Percentiles rank a stretch among this genome's conserved stretches.
Conservation (phyloP, 2,329 filamentous ascomycete species). For the Didymella keratinophila region DNA sequence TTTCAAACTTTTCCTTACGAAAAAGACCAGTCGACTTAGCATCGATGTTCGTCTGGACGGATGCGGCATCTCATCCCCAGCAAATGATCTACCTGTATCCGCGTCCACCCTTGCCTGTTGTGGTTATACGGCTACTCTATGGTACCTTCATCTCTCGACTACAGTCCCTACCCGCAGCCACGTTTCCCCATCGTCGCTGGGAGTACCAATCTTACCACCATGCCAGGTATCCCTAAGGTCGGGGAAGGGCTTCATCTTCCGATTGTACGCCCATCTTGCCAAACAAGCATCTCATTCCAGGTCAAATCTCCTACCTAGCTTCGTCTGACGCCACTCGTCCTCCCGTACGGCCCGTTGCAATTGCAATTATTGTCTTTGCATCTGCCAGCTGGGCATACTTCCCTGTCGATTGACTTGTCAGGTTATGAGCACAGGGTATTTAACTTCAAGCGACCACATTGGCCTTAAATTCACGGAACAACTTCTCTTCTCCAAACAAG, state of each 20-base stretch:
- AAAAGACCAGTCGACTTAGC: constrained; percentile 26
- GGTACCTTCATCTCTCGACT: constrained; percentile 13
- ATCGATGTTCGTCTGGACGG: constrained; percentile 16
- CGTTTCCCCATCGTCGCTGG: constrained; percentile 39
- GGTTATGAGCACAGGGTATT: constrained; percentile 33
- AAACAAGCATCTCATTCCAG: constrained; percentile 39
- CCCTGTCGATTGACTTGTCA: constrained; percentile 31
- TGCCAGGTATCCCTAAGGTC: constrained; percentile 21
- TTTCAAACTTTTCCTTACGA: constrained; percentile 29
- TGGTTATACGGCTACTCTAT: constrained; percentile 28
- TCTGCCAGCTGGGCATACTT: constrained; percentile 37
- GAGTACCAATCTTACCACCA: constrained; percentile 27
- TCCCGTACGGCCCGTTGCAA: constrained; percentile 48
- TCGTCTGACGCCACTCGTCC: constrained; percentile 42
- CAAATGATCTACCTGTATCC: constrained; percentile 19
- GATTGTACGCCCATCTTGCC: constrained; percentile 31
- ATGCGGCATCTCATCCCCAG: constrained; percentile 27
- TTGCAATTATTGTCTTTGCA: constrained; percentile 30
- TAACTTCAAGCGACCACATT: constrained; percentile 38
- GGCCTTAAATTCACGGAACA: constrained; percentile 8
- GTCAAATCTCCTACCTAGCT: constrained; percentile 32
- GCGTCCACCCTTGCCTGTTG: constrained; percentile 27
- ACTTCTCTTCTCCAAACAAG: constrained; percentile 3
- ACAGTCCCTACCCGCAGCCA: constrained; percentile 30
- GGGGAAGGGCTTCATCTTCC: constrained; percentile 27